These are phyloP conservation scores for Corynascus novoguineensis DNA, from an alignment of 495 filamentous ascomycete species.

Conservation along the genomic window DNA sequence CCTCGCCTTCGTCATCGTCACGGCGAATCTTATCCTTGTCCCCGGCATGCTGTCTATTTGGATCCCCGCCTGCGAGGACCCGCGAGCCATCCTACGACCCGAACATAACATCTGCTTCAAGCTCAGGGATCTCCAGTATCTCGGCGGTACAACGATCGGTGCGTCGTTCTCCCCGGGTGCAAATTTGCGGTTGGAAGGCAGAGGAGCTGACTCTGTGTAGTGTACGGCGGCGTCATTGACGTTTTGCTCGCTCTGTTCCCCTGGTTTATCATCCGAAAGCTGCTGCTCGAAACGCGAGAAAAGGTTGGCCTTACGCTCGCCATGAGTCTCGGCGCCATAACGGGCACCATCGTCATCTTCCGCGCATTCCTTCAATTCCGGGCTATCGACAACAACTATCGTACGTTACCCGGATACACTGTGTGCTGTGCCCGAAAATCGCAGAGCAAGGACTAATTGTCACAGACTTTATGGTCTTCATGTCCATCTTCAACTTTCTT, in stretches of 20 bases:
- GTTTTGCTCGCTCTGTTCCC: constrained; percentile 31
- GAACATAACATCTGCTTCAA: constrained; percentile 10
- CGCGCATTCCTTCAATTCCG: constrained; percentile 17
- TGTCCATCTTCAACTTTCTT: constrained; percentile 25
- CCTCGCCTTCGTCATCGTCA: constrained; percentile 16
- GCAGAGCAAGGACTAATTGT: background rate
- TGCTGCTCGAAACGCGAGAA: constrained; percentile 30
- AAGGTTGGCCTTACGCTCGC: constrained; percentile 30
- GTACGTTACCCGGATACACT: constrained; percentile 1
- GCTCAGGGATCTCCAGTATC: constrained; percentile 6
- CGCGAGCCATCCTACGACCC: constrained; percentile 11
- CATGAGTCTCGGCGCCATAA: constrained; percentile 32
- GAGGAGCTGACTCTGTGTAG: constrained; percentile 3
- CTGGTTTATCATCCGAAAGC: constrained; percentile 30
- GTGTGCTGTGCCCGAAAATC: background rate
- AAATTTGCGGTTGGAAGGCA: background rate
- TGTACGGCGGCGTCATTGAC: constrained; percentile 28
- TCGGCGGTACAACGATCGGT: constrained; percentile 20
- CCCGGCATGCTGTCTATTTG: constrained; percentile 18
- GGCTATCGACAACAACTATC: constrained; percentile 17
- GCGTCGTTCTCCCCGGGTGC: background rate
- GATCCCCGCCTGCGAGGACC: constrained; percentile 20
- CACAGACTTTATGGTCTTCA: constrained; percentile 21
- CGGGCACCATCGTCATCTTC: constrained; percentile 19
- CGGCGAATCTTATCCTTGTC: constrained; percentile 21